Evolutionary conservation across 2,329 filamentous ascomycete species (phyloP).

Genomic region (Lachnellula hyalina): DNA sequence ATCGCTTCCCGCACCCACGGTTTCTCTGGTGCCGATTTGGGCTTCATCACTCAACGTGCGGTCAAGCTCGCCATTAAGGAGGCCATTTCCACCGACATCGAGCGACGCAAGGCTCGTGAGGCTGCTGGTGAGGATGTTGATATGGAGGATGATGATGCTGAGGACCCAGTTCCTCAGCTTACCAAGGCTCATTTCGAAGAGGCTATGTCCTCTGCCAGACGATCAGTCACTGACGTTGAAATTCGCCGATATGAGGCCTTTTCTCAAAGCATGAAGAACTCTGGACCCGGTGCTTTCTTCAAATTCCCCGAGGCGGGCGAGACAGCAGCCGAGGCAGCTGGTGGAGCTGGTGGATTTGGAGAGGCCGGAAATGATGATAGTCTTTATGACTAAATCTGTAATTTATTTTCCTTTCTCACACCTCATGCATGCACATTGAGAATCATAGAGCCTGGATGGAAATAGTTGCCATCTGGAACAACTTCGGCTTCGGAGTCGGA

Average conservation of each 20-base stretch:
- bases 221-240: constrained; percentile 93
- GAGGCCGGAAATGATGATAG: constrained; percentile 91
- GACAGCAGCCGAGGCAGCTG: constrained; percentile 62
- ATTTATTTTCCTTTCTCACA: constrained; percentile 23
- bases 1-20: constrained; percentile 97
- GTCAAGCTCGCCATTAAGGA: constrained; percentile 99
- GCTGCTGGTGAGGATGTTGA: constrained; percentile 74
- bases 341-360: constrained; percentile 62
- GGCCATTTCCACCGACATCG: constrained; percentile 82
- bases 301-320: constrained; percentile 74
- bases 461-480: constrained; percentile 5
- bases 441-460: constrained; percentile 12
- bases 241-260: constrained; percentile 98
- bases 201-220: constrained; percentile 91
- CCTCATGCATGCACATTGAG: constrained; percentile 14
- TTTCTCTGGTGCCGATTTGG: constrained; percentile 98
- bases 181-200: constrained; percentile 98
- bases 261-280: constrained; percentile 98
- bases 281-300: constrained; percentile 93
- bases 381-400: constrained; percentile 76
- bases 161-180: constrained; percentile 93
- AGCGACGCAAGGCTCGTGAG: constrained; percentile 84
- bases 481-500: constrained; percentile 12
- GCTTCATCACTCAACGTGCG: constrained; percentile 96
- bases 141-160: constrained; percentile 75